Evolutionary conservation across 169 alveolate species (phyloP), one percentile per base, ranked within the genome.

Genomic region (Plasmodium reichenowi): DNA sequence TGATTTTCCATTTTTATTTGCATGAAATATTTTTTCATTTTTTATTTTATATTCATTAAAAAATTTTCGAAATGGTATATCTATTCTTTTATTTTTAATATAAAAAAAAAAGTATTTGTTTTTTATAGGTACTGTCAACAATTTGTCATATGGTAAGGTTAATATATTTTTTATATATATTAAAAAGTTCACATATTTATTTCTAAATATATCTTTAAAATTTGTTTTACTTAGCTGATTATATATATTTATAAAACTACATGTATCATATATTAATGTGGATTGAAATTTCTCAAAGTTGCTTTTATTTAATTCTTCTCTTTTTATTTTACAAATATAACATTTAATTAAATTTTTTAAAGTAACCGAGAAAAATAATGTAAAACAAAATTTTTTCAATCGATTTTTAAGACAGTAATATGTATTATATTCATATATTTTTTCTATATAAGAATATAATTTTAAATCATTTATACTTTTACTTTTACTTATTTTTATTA

Each of bases 181-280:
- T 15, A 83, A 72, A 72, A 54, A 68, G 63, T 83, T 83, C 15
- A 83, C 59, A 45, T 83, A 83, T 83, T 68, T 83, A 58, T 83
- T 68, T 54, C 60, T 15, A 58, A 54, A 83, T 9, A 83, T 54
- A 68, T 83, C 91, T 50, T 67, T 67, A 72, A 72, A 83, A 8
- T 83, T 67, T 2, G 8, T 29, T 68, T 83, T 24, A 2, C n/a
- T 38, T 32, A 83, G 26, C 45, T 83, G 54, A 60, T 83, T 83
- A 62, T 83, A 83, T 83, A 83, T 68, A 68, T 83, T 68, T 50
- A 83, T 83, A 22, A 83, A 83, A 47, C 91, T 68, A 50, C 91
- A 83, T 10, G 91, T 83, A 72, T 83, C 91, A 66, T 67, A 83
- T 68, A 83, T 83, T 45, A 83, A 15, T n/a, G 62, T 58, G 6